phyloP scores from a whole-genome alignment of 371 early-diverging fungal species.

The Apophysomyces ossiformis region DNA sequence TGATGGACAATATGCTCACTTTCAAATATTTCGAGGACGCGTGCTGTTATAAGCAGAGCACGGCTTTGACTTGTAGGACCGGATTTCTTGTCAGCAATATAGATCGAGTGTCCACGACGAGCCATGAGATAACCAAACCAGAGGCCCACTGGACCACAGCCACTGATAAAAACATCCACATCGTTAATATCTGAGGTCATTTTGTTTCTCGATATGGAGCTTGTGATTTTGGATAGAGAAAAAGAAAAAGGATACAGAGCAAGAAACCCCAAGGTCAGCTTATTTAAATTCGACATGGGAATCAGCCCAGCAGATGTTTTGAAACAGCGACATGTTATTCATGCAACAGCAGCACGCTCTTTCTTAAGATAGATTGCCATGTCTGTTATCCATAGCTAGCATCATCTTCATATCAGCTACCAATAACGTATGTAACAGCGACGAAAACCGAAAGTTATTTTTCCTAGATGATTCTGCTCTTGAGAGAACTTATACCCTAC shows the following conservation, averaged over 20 bases:
- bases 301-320: not conserved
- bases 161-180: slow-evolving; percentile 44
- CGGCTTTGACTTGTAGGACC: slow-evolving; percentile 48
- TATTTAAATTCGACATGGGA: too few species aligned
- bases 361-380: too few species aligned
- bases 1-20: slow-evolving; percentile 31
- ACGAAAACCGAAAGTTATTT: too few species aligned
- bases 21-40: slow-evolving; percentile 44
- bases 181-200: not conserved
- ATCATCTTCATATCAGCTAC: too few species aligned
- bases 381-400: too few species aligned
- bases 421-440: too few species aligned
- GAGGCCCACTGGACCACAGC: slow-evolving; percentile 53
- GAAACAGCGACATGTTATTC: not conserved
- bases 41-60: slow-evolving; percentile 41
- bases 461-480: too few species aligned
- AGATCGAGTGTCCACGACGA: slow-evolving; percentile 40
- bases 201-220: not conserved
- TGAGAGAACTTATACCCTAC: too few species aligned
- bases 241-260: not conserved
- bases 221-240: not conserved
- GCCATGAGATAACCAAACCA: slow-evolving; percentile 45
- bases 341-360: not conserved
- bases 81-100: slow-evolving; percentile 37
- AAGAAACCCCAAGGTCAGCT: too few species aligned